Evolutionary conservation across 1,139 yeast species (phyloP), one percentile per base, ranked within the genome.

Genomic region (Saccharomyces hybrid): DNA sequence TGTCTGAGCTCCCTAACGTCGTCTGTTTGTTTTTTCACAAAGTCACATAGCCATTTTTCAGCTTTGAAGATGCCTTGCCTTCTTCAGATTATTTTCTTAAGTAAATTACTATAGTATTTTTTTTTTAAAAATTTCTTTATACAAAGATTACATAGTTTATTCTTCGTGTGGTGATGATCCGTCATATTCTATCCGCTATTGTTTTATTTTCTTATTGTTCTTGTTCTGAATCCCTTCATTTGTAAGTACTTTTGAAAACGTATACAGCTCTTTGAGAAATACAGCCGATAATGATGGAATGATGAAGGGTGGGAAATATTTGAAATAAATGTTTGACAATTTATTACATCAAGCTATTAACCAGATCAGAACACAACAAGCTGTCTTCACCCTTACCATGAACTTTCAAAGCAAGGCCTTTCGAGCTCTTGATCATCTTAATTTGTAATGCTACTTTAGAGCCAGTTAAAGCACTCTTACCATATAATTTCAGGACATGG

Each of bases 401-500:
- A 54, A 86, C 78, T 75, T 88, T 90, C 68, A 93, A 83, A 61
- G 91, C 88, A 55, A 88, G 83, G 57, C 88, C 88, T 54, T 84
- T 82, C 11, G 88, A 79, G 53, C 85, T 78, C 62, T 79, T 76
- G 14, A 93, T 95, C 73, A 93, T 79, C 69, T 88, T 83, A 49
- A 88, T 78, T 60, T 78, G 70, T 7, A 83, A 82, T 27, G 85
- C 93, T 58, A 89, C 82, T 72, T 84, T 86, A 48, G 75, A 78
- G 53, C 90, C 93, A 72, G 79, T 78, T 27, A 64, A 51, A 32
- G 87, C 79, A 61, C 88, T 83, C 73, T 85, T 86, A 68, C 98
- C 99, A 66, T 80, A 86, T 63, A 90, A 75, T 74, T 90, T 90
- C 73, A 93, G 76, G 12, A 81, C 77, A 69, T 91, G 98, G 26